A percentile compares a stretch with the other conserved stretches of the same genome.
These are phyloP conservation scores for Leishmania mexicana DNA, from an alignment of 208 protist species.

Conservation along the genomic window DNA sequence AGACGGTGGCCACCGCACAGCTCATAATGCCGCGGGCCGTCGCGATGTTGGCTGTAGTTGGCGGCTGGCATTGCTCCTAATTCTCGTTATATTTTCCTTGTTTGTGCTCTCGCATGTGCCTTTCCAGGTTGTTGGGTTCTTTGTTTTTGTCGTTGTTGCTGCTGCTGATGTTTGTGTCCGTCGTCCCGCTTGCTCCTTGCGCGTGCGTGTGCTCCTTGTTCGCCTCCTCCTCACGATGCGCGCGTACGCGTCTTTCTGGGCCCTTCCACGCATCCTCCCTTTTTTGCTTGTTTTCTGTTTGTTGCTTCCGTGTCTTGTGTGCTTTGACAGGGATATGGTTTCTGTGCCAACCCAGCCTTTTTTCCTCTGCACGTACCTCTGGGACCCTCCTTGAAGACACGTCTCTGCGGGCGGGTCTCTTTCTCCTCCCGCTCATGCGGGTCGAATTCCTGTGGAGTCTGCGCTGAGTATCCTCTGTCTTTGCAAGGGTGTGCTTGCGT, in stretches of 20 bases:
- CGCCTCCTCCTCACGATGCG: neutral
- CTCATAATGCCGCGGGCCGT: neutral
- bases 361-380: neutral
- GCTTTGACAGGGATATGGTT: neutral
- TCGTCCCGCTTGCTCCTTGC: neutral
- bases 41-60: neutral
- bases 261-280: neutral
- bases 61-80: neutral
- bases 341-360: neutral
- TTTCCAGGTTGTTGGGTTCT: neutral
- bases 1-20: neutral
- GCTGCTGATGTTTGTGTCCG: too few species aligned
- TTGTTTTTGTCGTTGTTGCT: too few species aligned
- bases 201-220: neutral
- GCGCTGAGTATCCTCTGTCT: neutral
- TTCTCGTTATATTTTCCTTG: neutral
- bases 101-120: neutral
- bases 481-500: neutral
- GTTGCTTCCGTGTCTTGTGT: neutral
- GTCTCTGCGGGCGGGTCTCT: neutral
- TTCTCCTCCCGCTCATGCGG: neutral
- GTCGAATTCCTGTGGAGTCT: neutral
- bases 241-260: neutral
- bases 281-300: neutral
- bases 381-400: neutral